Conservation (phyloP, 2,329 filamentous ascomycete genomes). For the Fusarium sp. region DNA sequence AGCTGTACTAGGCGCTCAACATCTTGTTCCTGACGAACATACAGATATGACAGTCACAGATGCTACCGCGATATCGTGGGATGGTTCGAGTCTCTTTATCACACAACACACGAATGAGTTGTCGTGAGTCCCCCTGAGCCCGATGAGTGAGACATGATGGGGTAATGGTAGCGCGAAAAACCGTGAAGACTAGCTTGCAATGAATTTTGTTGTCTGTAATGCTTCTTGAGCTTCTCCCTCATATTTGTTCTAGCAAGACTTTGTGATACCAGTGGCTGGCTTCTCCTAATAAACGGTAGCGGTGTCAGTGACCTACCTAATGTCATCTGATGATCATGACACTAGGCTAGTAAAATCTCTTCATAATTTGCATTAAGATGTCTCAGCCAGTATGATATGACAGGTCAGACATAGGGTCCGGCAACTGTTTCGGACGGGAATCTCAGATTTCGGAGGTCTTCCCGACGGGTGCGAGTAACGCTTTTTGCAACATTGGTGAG, state of each 20-base stretch:
- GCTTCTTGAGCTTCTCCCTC: neutral
- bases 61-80: neutral
- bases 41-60: neutral
- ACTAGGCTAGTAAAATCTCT: neutral
- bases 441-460: slow-evolving; percentile 32
- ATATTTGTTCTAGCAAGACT: neutral
- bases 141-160: neutral
- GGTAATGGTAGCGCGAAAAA: neutral
- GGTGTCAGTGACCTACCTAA: neutral
- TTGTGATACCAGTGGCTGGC: too few species aligned
- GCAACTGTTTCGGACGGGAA: slow-evolving; percentile 34
- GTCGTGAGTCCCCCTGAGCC: neutral
- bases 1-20: neutral
- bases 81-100: neutral
- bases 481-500: neutral
- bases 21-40: neutral
- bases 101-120: neutral
- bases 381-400: neutral
- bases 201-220: neutral
- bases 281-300: too few species aligned
- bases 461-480: slow-evolving; percentile 15
- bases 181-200: neutral
- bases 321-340: neutral
- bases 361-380: neutral
- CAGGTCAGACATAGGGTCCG: slow-evolving; percentile 25